These are phyloP conservation scores for Dacryopinax spathularia DNA, from an alignment of 768 basidiomycete species.

Conservation along the genomic window DNA sequence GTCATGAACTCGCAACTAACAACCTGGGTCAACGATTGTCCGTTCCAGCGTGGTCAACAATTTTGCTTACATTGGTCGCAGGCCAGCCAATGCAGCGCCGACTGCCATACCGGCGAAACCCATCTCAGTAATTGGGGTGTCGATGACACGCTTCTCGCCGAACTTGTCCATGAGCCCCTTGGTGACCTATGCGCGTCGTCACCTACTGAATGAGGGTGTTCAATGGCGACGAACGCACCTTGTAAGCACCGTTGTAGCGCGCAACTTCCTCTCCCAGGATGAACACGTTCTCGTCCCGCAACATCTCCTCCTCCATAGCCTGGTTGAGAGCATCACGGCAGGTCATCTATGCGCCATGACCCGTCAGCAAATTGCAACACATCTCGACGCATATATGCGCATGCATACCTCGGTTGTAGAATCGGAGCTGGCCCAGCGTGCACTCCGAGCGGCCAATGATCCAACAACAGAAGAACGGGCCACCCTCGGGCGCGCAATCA, in stretches of 20 bases:
- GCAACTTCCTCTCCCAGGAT: constrained; percentile 96
- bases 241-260: constrained; percentile 95
- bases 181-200: constrained; percentile 50
- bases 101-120: constrained; percentile 95
- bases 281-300: constrained; percentile 87
- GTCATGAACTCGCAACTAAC: constrained; percentile 98
- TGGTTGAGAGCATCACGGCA: constrained; percentile 94
- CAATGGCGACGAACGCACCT: constrained; percentile 33
- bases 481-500: not conserved
- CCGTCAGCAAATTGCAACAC: not conserved
- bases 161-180: constrained; percentile 99
- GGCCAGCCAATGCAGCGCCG: constrained; percentile 85
- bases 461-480: not conserved
- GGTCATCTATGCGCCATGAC: constrained; percentile 53
- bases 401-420: not conserved
- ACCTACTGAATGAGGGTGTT: constrained; percentile 10
- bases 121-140: constrained; percentile 95
- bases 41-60: constrained; percentile 8
- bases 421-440: not conserved
- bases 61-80: constrained; percentile 66
- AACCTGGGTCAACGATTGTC: constrained; percentile 11
- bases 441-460: not conserved
- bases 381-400: not conserved
- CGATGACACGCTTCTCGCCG: constrained; percentile 94
- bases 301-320: constrained; percentile 99